Evolutionary conservation across 1,284 basidiomycete species (phyloP).

Genomic region (Porodaedalea pini): DNA sequence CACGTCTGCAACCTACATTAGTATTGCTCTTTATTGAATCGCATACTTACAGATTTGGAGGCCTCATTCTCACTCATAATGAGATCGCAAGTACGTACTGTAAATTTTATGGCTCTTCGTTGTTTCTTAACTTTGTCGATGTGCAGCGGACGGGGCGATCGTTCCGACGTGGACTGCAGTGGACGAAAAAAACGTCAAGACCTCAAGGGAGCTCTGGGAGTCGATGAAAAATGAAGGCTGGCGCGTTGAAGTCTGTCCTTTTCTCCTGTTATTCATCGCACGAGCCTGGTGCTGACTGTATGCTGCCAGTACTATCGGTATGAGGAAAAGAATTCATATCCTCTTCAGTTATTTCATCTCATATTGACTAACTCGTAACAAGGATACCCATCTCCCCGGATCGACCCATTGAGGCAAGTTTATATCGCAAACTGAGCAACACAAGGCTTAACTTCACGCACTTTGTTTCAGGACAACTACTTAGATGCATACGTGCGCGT

Average conservation of each 20-base stretch:
- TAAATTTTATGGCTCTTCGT: not conserved
- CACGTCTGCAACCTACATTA: constrained; percentile 31
- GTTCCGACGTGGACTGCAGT: constrained; percentile 95
- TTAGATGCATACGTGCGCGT: constrained; percentile 90
- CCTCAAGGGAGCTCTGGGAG: constrained; percentile 85
- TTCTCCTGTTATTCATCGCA: not conserved
- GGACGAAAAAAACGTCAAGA: constrained; percentile 81
- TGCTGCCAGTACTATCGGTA: constrained; percentile 59
- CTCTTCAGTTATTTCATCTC: not conserved
- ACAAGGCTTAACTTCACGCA: constrained; percentile 21
- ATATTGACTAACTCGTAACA: constrained; percentile 7
- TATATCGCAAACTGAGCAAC: not conserved
- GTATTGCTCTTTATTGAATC: constrained; percentile 13
- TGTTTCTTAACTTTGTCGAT: not conserved
- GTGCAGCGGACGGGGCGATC: constrained; percentile 77
- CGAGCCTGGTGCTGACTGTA: constrained; percentile 2
- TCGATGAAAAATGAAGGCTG: constrained; percentile 80
- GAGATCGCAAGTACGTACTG: constrained; percentile 58
- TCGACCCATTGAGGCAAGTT: constrained; percentile 72
- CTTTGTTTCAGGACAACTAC: constrained; percentile 71
- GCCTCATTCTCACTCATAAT: constrained; percentile 90
- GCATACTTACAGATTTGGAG: constrained; percentile 63
- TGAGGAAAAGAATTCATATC: constrained; percentile 17
- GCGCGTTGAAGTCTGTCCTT: constrained; percentile 73
- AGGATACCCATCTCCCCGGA: constrained; percentile 94